Evolutionary conservation across 2,329 filamentous ascomycete genomes (phyloP), one percentile per base, ranked within the genome.

Genomic region (Cladosporium sp.): DNA sequence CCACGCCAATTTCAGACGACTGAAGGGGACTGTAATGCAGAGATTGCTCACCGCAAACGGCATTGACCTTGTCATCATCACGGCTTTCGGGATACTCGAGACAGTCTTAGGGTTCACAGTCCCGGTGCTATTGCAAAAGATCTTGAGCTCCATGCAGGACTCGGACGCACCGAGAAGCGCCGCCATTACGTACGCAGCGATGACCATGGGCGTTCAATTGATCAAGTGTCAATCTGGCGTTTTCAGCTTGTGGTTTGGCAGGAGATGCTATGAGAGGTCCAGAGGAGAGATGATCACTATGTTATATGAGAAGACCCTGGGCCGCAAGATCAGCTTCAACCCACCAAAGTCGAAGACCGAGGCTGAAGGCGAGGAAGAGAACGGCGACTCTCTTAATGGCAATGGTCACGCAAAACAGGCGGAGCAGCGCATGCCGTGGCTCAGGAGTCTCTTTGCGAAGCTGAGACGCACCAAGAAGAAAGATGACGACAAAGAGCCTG

Each of bases 201-300:
- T 91, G 2, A 86, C 86, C 4, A 78, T 93, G 2, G 72, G 85
- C 2, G 78, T 88, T 4, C 84, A 90, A 37, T 78, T 92, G 1
- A 72, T 89, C 7, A 83, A 84, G 10, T 83, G 86, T 1, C 91
- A 94, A 71, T 85, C 86, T 0, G 83, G 84, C 5, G 87, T 93
- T 0, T 86, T 93, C 71, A 86, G 81, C 28, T 80, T 92, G 0
- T 97, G 93, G 93, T 96, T 90, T 73, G 88, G 88, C n/a, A 86
- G 93, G 69, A 88, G 93, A 67, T 87, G 87, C 31, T 97, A 97
- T 71, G 93, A 97, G 76, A 82, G 93, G 66, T 92, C 90, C 5
- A 83, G 93, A 57, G 93, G 93, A 5, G 92, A 96, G 78, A 87
- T 94, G 84, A 90, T 94, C 66, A 93, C 91, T 18, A 92, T 92